A percentile compares a stretch with the other conserved stretches of the same genome.
Evolutionary conservation across 2,329 filamentous ascomycete genomes (phyloP).

Genomic region (Echinosphaeria canescens): DNA sequence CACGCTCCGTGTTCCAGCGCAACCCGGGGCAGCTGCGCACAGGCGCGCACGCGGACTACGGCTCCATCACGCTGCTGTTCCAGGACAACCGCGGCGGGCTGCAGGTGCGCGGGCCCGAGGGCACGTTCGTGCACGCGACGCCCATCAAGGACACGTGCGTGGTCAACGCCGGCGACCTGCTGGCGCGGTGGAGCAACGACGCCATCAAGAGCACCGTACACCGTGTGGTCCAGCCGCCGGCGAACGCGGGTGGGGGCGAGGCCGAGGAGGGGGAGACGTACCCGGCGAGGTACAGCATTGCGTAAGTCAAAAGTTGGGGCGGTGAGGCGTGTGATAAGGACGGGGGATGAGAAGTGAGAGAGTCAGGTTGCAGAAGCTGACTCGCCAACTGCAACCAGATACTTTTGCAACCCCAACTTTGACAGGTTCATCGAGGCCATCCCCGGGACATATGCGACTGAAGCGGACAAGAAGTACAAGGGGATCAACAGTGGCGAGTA

Average conservation of each 20-base stretch:
- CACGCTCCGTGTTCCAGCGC: slow-evolving; percentile 38
- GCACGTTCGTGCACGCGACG: slow-evolving; percentile 61
- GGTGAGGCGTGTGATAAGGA: not conserved
- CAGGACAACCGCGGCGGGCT: slow-evolving; percentile 33
- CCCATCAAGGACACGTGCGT: slow-evolving; percentile 69
- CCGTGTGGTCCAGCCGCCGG: slow-evolving; percentile 70
- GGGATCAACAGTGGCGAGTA: slow-evolving; percentile 66
- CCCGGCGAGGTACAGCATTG: slow-evolving; percentile 68
- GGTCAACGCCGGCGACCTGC: slow-evolving; percentile 71
- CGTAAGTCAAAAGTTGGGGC: slow-evolving; percentile 25
- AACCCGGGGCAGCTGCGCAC: slow-evolving; percentile 53
- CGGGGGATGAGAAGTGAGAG: too few relatives aligned
- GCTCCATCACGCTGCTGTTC: slow-evolving; percentile 38
- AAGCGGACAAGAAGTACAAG: slow-evolving; percentile 56
- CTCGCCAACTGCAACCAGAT: slow-evolving; percentile 20
- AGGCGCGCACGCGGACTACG: slow-evolving; percentile 54
- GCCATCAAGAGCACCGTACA: slow-evolving; percentile 81
- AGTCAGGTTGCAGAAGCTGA: not conserved
- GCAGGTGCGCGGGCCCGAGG: slow-evolving; percentile 46
- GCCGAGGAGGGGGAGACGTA: slow-evolving; percentile 26
- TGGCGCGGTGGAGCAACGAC: slow-evolving; percentile 80
- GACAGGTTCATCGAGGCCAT: slow-evolving; percentile 58
- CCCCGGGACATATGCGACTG: slow-evolving; percentile 46
- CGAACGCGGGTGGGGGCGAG: too few relatives aligned
- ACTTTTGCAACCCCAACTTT: slow-evolving; percentile 80